These are phyloP conservation scores for Thalassiosira livingstoniorum DNA, from an alignment of 352 stramenopile species.

Conservation along the genomic window DNA sequence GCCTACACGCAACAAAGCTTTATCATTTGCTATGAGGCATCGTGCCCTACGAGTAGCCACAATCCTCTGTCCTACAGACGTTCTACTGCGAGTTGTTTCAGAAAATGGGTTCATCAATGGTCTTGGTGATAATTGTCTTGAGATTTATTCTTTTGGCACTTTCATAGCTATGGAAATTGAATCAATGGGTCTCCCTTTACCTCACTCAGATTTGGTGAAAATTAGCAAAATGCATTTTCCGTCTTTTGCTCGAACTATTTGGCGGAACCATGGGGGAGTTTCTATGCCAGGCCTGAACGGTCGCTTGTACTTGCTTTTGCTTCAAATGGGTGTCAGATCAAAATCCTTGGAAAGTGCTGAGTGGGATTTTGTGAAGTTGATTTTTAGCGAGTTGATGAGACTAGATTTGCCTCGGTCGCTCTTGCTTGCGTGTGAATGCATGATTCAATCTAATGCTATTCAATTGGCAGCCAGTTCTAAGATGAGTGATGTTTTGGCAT, in stretches of 20 bases:
- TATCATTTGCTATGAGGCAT: constrained; percentile 85
- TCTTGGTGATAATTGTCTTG: constrained; percentile 45
- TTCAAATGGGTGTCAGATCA: constrained; percentile 80
- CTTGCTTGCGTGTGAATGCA: constrained; percentile 72
- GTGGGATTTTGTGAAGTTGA: constrained; percentile 66
- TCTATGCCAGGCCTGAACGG: constrained; percentile 63
- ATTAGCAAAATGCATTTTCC: constrained; percentile 81
- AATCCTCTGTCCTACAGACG: constrained; percentile 79
- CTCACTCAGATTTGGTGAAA: constrained; percentile 80
- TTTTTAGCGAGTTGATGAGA: constrained; percentile 69
- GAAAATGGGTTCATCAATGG: constrained; percentile 65
- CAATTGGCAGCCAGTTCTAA: constrained; percentile 36
- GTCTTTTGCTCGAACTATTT: constrained; percentile 82
- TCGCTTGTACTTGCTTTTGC: constrained; percentile 77
- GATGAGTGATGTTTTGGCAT: constrained; percentile 43
- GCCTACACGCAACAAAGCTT: constrained; percentile 45
- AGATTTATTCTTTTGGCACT: constrained; percentile 73
- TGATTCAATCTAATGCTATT: constrained; percentile 51
- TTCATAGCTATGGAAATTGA: constrained; percentile 86
- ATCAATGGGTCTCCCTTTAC: constrained; percentile 83
- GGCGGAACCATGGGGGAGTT: constrained; percentile 72
- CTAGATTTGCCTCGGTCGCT: constrained; percentile 69
- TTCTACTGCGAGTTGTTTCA: constrained; percentile 70
- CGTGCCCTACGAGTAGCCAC: constrained; percentile 76
- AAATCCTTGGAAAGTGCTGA: constrained; percentile 67